Evolutionary conservation across 768 basidiomycete genomes (phyloP).

Genomic region (Suillus occidentalis): DNA sequence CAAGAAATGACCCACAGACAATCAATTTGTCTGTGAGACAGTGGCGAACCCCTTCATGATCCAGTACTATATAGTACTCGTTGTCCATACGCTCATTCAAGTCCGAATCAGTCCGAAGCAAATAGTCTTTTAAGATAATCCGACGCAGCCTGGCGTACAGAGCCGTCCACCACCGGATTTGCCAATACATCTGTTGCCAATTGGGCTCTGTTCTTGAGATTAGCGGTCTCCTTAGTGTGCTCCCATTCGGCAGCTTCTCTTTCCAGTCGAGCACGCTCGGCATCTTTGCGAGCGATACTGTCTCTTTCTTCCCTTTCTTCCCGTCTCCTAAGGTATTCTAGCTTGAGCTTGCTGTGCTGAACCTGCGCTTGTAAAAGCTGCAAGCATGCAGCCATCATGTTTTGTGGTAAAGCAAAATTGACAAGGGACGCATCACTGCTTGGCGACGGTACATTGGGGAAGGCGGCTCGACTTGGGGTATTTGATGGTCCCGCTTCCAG

Average conservation of each 20-base stretch:
- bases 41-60: background rate
- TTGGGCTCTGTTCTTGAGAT: constrained; percentile 60
- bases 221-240: constrained; percentile 48
- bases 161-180: constrained; percentile 56
- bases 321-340: constrained; percentile 64
- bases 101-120: constrained; percentile 27
- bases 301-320: constrained; percentile 73
- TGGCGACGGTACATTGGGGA: constrained; percentile 16
- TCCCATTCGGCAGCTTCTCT: constrained; percentile 59
- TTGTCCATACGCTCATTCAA: background rate
- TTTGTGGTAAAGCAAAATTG: constrained; percentile 55
- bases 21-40: background rate
- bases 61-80: background rate
- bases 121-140: constrained; percentile 75
- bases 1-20: background rate
- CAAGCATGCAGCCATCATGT: constrained; percentile 54
- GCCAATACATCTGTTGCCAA: constrained; percentile 66
- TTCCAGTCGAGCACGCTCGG: constrained; percentile 53
- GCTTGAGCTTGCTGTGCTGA: constrained; percentile 67
- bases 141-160: constrained; percentile 63
- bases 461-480: constrained; percentile 17
- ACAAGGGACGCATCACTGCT: constrained; percentile 41
- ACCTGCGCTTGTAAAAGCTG: constrained; percentile 66
- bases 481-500: constrained; percentile 22
- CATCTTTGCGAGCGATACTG: constrained; percentile 47